Percentiles rank a stretch among this genome's conserved stretches.
These are phyloP conservation scores for Somion occarium DNA, from an alignment of 1,284 basidiomycete species.

Conservation along the genomic window DNA sequence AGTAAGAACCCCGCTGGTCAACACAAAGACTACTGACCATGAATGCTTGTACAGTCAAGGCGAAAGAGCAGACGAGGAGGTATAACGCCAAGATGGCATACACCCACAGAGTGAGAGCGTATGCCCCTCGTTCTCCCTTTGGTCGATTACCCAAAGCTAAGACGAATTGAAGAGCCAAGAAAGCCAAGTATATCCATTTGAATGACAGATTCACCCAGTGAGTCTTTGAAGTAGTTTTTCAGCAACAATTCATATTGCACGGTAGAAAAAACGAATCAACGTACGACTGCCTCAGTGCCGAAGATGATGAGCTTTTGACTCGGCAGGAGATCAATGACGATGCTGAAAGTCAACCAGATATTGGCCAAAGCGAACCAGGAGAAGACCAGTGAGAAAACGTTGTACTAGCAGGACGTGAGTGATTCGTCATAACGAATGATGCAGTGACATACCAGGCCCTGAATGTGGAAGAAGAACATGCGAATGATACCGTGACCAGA, in stretches of 20 bases:
- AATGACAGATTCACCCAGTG: constrained; percentile 84
- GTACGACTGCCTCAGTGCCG: constrained; percentile 58
- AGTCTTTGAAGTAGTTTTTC: constrained; percentile 67
- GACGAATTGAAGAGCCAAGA: constrained; percentile 86
- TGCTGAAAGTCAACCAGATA: constrained; percentile 93
- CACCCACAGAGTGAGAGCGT: constrained; percentile 80
- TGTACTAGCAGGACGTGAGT: constrained; percentile 46
- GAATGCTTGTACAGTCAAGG: constrained; percentile 78
- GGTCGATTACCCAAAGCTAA: constrained; percentile 95
- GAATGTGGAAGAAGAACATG: constrained; percentile 94
- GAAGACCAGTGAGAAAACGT: constrained; percentile 76
- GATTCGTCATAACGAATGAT: no score
- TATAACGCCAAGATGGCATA: constrained; percentile 79
- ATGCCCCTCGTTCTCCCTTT: constrained; percentile 87
- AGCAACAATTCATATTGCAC: neutral
- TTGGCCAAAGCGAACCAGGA: constrained; percentile 93
- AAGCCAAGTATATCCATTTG: constrained; percentile 87
- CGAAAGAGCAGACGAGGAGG: constrained; percentile 81
- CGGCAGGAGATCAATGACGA: constrained; percentile 90
- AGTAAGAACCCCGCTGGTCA: neutral
- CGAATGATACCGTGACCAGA: constrained; percentile 81
- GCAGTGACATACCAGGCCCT: constrained; percentile 66
- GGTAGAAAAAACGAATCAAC: constrained; percentile 21
- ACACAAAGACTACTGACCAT: constrained; percentile 45
- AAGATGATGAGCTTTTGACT: constrained; percentile 62